Conservation (phyloP, 2,329 filamentous ascomycete species). For the Microcyclosporella mali region DNA sequence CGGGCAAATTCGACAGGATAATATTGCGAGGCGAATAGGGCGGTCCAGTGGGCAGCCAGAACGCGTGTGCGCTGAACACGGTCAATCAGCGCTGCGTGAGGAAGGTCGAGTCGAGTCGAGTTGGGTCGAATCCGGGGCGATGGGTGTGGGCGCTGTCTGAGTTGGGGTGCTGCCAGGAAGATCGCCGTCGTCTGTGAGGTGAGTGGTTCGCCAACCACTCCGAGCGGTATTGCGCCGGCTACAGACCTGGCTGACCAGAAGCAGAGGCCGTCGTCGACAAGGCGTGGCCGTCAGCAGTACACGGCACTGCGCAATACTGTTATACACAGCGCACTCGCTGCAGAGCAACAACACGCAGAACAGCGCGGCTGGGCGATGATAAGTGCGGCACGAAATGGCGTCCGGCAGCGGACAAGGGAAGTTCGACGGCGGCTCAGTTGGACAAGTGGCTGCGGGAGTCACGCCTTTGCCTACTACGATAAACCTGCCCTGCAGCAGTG, state of each 20-base stretch:
- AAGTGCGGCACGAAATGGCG: constrained; percentile 13
- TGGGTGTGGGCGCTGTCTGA: constrained; percentile 1
- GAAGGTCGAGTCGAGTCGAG: constrained; percentile 7
- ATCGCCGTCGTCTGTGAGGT: neutral
- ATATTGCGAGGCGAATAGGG: constrained; percentile 14
- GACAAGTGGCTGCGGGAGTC: constrained; percentile 9
- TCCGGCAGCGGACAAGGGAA: constrained; percentile 1
- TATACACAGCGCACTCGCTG: neutral
- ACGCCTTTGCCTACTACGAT: too few relatives aligned
- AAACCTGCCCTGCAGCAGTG: constrained; percentile 8
- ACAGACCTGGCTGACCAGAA: too few relatives aligned
- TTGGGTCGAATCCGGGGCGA: constrained; percentile 1
- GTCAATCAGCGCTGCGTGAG: constrained; percentile 2
- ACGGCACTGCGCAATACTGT: neutral
- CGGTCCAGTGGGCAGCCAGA: constrained; percentile 15
- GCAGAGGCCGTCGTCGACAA: too few relatives aligned
- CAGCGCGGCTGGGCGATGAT: constrained; percentile 1
- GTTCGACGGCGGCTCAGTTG: constrained; percentile 7
- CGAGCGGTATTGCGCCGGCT: neutral
- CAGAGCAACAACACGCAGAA: neutral
- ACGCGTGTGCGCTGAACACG: too few relatives aligned
- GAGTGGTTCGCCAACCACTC: neutral
- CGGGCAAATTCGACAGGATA: constrained; percentile 19
- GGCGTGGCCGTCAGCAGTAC: neutral
- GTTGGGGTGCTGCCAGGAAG: neutral